Base-by-base conservation (phyloP, 306 rosid genomes). In the Begonia fuchsioides region DNA sequence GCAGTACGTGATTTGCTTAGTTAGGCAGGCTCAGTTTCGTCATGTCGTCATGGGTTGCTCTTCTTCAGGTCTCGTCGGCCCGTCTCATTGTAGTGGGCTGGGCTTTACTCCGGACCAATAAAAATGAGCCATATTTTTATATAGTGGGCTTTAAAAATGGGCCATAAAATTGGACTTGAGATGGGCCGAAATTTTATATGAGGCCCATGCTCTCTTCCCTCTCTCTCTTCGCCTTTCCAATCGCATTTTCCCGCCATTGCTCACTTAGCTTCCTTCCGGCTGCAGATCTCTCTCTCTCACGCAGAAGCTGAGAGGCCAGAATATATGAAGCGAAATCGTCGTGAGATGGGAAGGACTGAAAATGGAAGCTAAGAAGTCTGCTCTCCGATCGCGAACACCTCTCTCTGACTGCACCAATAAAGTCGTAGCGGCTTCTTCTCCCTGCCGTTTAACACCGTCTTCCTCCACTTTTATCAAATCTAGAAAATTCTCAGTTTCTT, bases 401-500 rank as follows among this genome's bases (percentile, higher is more conserved):
- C 86, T 86, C 76, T 67, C 83, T 8, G 82, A 86, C 45, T 64
- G 71, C 53, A 69, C 85, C 56, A 81, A 76, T 66, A 26, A 59
- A 41, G 14, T 59, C 54, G 6, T 15, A 48, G 8, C 54, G 51
- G 15, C 51, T 13, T 3, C 57, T 50, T 59, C 73, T 17, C 35
- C 35, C 35, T 10, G 63, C 6, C 72, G 52, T 3, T 65, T 67
- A 3, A 26, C 74, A 6, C 55, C 72, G 0, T 73, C 76, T 11
- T 35, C 68, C 18, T 13, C 49, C 46, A 15, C 61, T 10, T 12
- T 62, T 6, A 12, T 13, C 43, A 78, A 73, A n/a, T 69, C 71
- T 11, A 56, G 14, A 15, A 71, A 67, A 43, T 61, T 64, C 44
- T 39, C 15, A 10, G 55, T 58, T 3, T 47, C 79, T 43, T 40